Evolutionary conservation across 176 grass and related monocot genomes (phyloP).

Genomic region (Eragrostis nindensis): DNA sequence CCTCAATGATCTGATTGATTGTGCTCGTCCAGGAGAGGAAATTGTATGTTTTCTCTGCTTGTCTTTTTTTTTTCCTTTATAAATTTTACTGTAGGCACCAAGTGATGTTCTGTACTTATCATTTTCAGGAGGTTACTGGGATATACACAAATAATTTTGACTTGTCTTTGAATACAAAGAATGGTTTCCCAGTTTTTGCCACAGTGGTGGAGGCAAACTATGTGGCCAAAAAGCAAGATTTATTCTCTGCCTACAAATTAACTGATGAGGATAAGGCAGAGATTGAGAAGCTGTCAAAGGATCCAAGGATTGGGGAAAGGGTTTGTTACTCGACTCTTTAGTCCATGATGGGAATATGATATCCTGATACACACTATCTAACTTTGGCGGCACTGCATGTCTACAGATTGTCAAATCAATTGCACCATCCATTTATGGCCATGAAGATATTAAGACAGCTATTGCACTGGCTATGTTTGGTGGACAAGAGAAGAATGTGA

Average conservation of each 20-base stretch:
- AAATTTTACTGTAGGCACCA: constrained; percentile 11
- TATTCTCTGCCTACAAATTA: constrained; percentile 98
- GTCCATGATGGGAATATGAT: constrained; percentile 27
- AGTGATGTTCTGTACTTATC: constrained; percentile 8
- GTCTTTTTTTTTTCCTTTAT: constrained; percentile 14
- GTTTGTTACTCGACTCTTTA: constrained; percentile 52
- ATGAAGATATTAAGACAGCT: constrained; percentile 98
- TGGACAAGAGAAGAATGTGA: constrained; percentile 92
- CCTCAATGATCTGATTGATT: constrained; percentile 94
- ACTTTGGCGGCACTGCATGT: constrained; percentile 18
- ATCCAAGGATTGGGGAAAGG: constrained; percentile 98
- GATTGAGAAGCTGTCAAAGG: constrained; percentile 93
- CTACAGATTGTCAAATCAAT: constrained; percentile 94
- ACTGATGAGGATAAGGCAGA: constrained; percentile 96
- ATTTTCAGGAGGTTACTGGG: constrained; percentile 93
- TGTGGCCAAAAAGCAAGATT: constrained; percentile 93
- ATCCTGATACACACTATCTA: neutral
- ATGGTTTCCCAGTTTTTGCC: constrained; percentile 98
- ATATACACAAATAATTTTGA: constrained; percentile 99
- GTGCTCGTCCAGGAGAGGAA: constrained; percentile 97
- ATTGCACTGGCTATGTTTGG: constrained; percentile 99
- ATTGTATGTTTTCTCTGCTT: constrained; percentile 68
- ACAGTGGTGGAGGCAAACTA: constrained; percentile 97
- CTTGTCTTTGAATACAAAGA: constrained; percentile 96
- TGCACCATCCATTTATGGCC: constrained; percentile 97